Conservation (phyloP, 176 grass and related monocot genomes). For the Luzula sylvatica region DNA sequence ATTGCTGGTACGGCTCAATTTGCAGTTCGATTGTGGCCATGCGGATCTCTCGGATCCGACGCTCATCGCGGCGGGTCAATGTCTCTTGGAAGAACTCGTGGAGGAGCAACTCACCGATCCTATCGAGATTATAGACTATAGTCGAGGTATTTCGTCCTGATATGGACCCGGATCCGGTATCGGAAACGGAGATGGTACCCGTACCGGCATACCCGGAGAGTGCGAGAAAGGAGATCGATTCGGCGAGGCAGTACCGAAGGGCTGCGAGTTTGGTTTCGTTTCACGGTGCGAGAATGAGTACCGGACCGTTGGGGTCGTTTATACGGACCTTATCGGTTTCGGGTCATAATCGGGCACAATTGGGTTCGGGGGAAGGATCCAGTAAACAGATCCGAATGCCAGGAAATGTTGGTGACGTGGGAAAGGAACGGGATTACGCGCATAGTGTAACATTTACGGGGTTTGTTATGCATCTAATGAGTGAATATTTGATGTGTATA, state of each 20-base stretch:
- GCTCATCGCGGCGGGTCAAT: slow-evolving; percentile 29
- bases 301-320: slow-evolving; percentile 23
- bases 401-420: slow-evolving; percentile 11
- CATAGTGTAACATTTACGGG: slow-evolving; percentile 53
- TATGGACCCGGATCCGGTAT: background rate
- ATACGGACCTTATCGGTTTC: slow-evolving; percentile 48
- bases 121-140: slow-evolving; percentile 7
- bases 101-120: slow-evolving; percentile 8
- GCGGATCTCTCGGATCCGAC: slow-evolving; percentile 56
- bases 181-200: background rate
- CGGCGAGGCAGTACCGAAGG: slow-evolving; percentile 32
- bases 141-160: background rate
- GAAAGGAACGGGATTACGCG: slow-evolving; percentile 30
- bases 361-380: slow-evolving; percentile 16
- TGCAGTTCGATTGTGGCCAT: slow-evolving; percentile 73
- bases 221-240: slow-evolving; percentile 40
- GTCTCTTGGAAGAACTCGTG: slow-evolving; percentile 23
- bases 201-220: slow-evolving; percentile 26
- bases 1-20: too few relatives aligned
- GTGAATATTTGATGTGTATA: too few relatives aligned
- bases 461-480: slow-evolving; percentile 34
- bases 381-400: slow-evolving; percentile 19
- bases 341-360: slow-evolving; percentile 1
- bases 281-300: slow-evolving; percentile 13
- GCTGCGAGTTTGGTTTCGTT: slow-evolving; percentile 33